Evolutionary conservation across 805 yeast species (phyloP).

Genomic region (Ogataea paraovalis): DNA sequence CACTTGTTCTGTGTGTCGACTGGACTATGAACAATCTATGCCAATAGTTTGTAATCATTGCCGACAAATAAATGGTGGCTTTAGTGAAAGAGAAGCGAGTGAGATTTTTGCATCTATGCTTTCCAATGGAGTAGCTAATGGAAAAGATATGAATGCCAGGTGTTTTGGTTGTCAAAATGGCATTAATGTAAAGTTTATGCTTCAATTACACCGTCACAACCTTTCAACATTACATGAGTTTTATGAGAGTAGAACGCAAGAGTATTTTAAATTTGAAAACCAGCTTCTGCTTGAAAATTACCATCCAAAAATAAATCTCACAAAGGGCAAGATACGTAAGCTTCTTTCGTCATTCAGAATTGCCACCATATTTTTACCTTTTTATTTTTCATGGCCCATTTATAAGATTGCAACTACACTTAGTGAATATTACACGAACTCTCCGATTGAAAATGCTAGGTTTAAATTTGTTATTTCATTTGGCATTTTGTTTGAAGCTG

Average conservation of each 20-base stretch:
- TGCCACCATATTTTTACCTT: slow-evolving; percentile 8
- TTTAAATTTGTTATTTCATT: slow-evolving; percentile 11
- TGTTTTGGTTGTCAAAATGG: too few relatives aligned
- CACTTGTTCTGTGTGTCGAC: slow-evolving; percentile 28
- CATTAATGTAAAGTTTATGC: too few relatives aligned
- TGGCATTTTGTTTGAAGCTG: slow-evolving; percentile 9
- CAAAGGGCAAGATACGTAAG: neutral
- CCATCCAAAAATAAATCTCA: neutral
- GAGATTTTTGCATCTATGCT: too few relatives aligned
- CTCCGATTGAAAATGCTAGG: slow-evolving; percentile 10
- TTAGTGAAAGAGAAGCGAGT: slow-evolving; percentile 7
- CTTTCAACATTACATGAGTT: too few relatives aligned
- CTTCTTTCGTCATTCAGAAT: slow-evolving; percentile 2
- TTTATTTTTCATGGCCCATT: slow-evolving; percentile 21
- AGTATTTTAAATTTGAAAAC: too few relatives aligned
- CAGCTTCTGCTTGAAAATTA: neutral
- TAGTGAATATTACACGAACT: slow-evolving; percentile 5
- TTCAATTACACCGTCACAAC: too few relatives aligned
- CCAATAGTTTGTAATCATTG: slow-evolving; percentile 27
- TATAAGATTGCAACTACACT: slow-evolving; percentile 9
- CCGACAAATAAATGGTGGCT: slow-evolving; percentile 10
- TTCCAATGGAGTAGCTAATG: too few relatives aligned
- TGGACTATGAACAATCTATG: slow-evolving; percentile 25
- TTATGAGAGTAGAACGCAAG: too few relatives aligned
- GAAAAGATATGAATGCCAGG: too few relatives aligned